Evolutionary conservation across 257 asterid species (phyloP).

Genomic region (Anisodus acutangulus): DNA sequence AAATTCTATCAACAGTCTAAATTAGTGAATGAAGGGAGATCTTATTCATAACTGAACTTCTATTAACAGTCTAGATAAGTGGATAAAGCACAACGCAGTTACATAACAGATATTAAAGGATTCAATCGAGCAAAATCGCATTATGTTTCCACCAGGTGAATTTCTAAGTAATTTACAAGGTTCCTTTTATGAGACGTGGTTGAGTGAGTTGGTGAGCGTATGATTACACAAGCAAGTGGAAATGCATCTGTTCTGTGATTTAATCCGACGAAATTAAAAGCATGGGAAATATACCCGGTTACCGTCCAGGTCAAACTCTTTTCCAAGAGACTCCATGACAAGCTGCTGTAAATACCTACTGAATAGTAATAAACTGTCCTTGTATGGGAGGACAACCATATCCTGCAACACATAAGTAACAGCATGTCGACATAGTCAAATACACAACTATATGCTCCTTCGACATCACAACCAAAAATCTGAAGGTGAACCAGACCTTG

Average conservation of each 20-base stretch:
- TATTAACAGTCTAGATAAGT: background rate
- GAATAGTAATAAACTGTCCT: conserved; percentile 90
- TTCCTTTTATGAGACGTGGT: background rate
- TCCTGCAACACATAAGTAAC: conserved; percentile 61
- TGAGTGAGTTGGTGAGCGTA: background rate
- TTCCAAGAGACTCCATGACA: conserved; percentile 99
- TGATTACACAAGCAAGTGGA: background rate
- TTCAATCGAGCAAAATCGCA: background rate
- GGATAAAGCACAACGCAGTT: background rate
- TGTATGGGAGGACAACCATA: conserved; percentile 99
- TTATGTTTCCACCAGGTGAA: background rate
- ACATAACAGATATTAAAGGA: conserved; percentile 3
- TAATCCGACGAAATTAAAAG: background rate
- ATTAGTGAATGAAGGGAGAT: background rate
- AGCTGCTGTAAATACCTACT: conserved; percentile 97
- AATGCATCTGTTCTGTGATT: background rate
- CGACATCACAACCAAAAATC: background rate
- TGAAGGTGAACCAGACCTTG: conserved; percentile 62
- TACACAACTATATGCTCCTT: background rate
- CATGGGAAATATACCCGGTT: conserved; percentile 66
- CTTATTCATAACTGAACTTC: background rate
- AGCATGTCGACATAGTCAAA: conserved; percentile 4
- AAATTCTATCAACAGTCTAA: background rate
- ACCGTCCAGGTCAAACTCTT: conserved; percentile 96
- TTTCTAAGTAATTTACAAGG: background rate